Conservation (phyloP, 345 rosid species). For the Sonneratia alba region DNA sequence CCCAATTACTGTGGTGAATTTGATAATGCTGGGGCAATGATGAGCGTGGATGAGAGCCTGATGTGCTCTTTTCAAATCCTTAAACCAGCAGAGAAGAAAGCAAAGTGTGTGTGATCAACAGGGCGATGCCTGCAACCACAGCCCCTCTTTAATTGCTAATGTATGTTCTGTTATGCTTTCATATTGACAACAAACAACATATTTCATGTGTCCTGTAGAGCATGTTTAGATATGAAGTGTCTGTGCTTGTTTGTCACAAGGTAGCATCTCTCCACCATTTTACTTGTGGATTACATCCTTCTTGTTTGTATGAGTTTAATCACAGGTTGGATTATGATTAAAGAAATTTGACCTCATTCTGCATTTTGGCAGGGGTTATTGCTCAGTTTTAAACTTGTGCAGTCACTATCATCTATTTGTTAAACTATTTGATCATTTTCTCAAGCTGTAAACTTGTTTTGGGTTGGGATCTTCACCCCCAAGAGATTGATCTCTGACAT, state of each 20-base stretch:
- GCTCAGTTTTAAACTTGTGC: too few relatives aligned
- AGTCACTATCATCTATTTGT: too few relatives aligned
- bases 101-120: conserved; percentile 14
- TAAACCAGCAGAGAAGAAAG: conserved; percentile 56
- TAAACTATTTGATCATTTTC: too few relatives aligned
- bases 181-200: background rate
- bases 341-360: too few relatives aligned
- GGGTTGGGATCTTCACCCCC: background rate
- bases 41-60: conserved; percentile 83
- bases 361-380: too few relatives aligned
- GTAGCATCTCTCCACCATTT: too few relatives aligned
- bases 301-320: too few relatives aligned
- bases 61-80: conserved; percentile 89
- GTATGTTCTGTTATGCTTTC: background rate
- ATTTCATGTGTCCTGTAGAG: background rate
- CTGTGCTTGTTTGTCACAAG: background rate
- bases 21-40: conserved; percentile 88
- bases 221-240: background rate
- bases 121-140: background rate
- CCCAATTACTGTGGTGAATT: conserved; percentile 92
- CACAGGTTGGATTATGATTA: too few relatives aligned
- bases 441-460: too few relatives aligned
- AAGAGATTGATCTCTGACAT: too few relatives aligned
- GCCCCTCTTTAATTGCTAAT: conserved; percentile 3
- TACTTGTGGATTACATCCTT: too few relatives aligned